Percentiles rank a stretch among this genome's conserved stretches.
Conservation (phyloP, 805 yeast genomes). For the Pichia ethanolica region DNA sequence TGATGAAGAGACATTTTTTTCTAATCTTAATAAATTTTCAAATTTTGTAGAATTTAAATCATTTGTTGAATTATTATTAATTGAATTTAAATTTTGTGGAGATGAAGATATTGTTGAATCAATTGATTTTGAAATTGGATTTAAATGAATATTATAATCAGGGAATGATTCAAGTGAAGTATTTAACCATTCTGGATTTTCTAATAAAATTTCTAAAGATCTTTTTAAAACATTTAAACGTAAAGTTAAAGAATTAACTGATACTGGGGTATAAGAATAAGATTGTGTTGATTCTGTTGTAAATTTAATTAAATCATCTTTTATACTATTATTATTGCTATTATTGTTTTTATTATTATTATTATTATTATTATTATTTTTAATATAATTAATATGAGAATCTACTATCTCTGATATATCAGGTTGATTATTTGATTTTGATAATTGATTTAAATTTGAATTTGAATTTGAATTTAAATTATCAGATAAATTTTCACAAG, state of each 20-base stretch:
- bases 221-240: conserved; percentile 68
- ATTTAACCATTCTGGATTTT: conserved; percentile 43
- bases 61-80: not conserved
- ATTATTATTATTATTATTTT: no score
- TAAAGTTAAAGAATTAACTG: conserved; percentile 73
- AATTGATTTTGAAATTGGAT: not conserved
- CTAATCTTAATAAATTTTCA: conserved; percentile 23
- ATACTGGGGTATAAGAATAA: conserved; percentile 74
- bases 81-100: no score
- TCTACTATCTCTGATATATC: not conserved
- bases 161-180: conserved; percentile 15
- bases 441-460: not conserved
- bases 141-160: not conserved
- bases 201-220: conserved; percentile 65
- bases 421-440: not conserved
- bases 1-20: conserved; percentile 39
- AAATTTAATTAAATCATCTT: conserved; percentile 34
- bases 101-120: no score
- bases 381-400: not conserved
- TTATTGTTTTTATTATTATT: not conserved
- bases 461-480: not conserved
- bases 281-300: conserved; percentile 80
- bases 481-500: conserved; percentile 7
- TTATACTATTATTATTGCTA: not conserved
- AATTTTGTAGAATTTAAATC: not conserved